Evolutionary conservation across 306 rosid species (phyloP), one percentile per base, ranked within the genome.

Genomic region (Purshia tridentata): DNA sequence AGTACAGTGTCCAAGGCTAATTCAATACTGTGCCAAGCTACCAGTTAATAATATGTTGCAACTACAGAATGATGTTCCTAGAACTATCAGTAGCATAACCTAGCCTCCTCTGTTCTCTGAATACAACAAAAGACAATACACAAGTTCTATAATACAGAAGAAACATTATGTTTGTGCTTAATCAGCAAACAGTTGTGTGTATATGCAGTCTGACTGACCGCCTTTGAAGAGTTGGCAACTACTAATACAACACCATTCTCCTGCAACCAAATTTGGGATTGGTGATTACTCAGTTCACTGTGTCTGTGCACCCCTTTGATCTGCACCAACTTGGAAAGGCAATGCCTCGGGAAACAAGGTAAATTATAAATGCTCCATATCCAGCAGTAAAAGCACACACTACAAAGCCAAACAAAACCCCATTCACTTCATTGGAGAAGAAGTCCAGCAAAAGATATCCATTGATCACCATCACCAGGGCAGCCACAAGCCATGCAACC

Each of bases 401-500:
- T 11, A 75, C 6, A 14, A 78, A 13, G 65, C 78, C 62, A 18
- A 88, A 9, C 35, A 72, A 41, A 53, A 71, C 78, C 62, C 99
- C 97, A 4, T 68, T 84, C 81, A 84, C 98, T 80, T 91, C 96
- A 14, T 84, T 42, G 9, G 88, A 76, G 87, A 95, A 83, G 93
- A 90, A 95, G 50, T 88, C 92, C 72, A 90, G 47, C 86, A 91
- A 70, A 23, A 95, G 93, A 83, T 95, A 91, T 53, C 98, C 99
- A 53, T 95, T 95, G 60, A 95, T 95, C 70, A 83, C 83, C 52
- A 91, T 95, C 87, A 95, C 99, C 69, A 95, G 86, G 40, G 76
- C 93, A 63, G 99, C 96, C 86, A 95, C 99, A n/a, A 83, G 75
- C 99, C 99, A 95, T 13, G 99, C 82, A 22, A 80, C 51, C 29